Evolutionary conservation across 768 basidiomycete genomes (phyloP), one percentile per base, ranked within the genome.

Genomic region (Macrocybe gigantea): DNA sequence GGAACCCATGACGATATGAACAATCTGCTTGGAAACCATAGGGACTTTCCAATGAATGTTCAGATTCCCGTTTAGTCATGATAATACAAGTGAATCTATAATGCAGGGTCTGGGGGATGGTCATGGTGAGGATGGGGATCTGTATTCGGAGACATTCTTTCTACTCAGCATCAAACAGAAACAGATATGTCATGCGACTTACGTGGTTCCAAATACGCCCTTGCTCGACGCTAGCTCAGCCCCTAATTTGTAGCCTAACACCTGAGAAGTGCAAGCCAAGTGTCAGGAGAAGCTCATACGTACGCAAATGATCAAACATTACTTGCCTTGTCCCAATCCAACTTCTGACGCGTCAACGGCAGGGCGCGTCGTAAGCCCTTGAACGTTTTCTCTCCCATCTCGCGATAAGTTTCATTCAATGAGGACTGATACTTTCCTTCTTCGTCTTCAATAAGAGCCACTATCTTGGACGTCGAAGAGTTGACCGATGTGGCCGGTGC

Each of bases 311-410:
- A 22, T 22, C 22, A 22, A 22, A 22, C 41, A 43, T 15, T 33
- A 38, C 70, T 8, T 48, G 88, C 91, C 75, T 85, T 91, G 53
- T 95, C 93, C 95, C 96, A 99, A 50, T 98, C 93, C 34, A 98
- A 65, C 66, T 97, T 97, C 61, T 91, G 88, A 56, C 91, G 77
- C 9, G 93, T 97, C 60, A 97, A 71, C 0, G 95, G 96, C 49
- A 99, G 66, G 1, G 93, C 93, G 34, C 96, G 78, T 55, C 96
- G 75, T 44, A 99, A 73, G 5, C 86, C 82, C 65, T 90, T 91
- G 78, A 97, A 98, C 1, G 88, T 87, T 68, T 91, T 93, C 58
- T 97, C 94, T 36, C 87, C 80, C 81, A 99, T 85, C 55, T 89
- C 84, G 37, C 83, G 82, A 60, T 97, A 96, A 11, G 87, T 77